Evolutionary conservation across 2,329 filamentous ascomycete genomes (phyloP).

Genomic region (Sodiomyces alkalinus): DNA sequence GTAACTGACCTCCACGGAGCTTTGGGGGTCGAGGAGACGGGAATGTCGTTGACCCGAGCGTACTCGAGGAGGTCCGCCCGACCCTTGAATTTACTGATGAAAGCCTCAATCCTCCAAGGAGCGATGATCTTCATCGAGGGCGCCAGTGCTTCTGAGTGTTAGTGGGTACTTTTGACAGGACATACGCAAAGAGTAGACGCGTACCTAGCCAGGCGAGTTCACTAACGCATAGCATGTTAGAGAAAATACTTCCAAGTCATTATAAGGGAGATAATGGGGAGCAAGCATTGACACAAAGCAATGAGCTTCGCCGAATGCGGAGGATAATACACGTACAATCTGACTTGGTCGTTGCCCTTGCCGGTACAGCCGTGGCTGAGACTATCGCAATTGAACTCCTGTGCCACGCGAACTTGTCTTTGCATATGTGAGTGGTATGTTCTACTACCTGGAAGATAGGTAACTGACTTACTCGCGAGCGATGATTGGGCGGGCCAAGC

Average conservation of each 20-base stretch:
- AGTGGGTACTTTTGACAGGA: too few species aligned
- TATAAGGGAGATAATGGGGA: too few species aligned
- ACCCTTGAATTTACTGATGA: constrained; percentile 56
- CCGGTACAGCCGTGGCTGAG: constrained; percentile 41
- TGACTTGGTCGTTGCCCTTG: too few species aligned
- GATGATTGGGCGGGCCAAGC: constrained; percentile 50
- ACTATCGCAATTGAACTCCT: constrained; percentile 21
- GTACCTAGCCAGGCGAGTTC: too few species aligned
- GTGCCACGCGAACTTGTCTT: constrained; percentile 15
- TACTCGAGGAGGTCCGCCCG: constrained; percentile 61
- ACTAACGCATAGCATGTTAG: too few species aligned
- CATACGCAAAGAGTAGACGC: too few species aligned
- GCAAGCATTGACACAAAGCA: too few species aligned
- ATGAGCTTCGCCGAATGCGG: too few species aligned
- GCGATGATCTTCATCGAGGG: constrained; percentile 57
- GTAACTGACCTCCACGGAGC: too few species aligned
- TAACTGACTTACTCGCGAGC: constrained; percentile 39
- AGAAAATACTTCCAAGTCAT: too few species aligned
- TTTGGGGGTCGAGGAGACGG: constrained; percentile 50
- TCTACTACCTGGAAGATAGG: constrained; percentile 1
- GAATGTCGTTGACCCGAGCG: constrained; percentile 50
- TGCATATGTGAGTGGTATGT: background rate
- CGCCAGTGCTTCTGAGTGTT: too few species aligned
- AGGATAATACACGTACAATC: too few species aligned
- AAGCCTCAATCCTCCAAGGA: constrained; percentile 57